Base-by-base conservation (phyloP, 2,329 filamentous ascomycete species). In the Rhytidhysteron rufulum region DNA sequence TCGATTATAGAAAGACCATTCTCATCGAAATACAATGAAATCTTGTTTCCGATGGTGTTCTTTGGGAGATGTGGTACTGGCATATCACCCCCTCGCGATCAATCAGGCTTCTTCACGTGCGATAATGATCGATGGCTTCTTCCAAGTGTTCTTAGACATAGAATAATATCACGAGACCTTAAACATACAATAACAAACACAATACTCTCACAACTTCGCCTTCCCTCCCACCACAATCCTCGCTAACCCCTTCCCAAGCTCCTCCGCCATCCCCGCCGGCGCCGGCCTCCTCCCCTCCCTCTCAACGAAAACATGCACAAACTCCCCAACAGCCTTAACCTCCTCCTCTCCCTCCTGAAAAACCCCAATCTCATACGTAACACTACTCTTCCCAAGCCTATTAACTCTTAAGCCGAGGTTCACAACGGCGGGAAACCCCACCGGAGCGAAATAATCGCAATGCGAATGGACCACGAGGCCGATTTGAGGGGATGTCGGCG, bases 271-370 rank as follows among this genome's bases (percentile, higher is more conserved):
- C 5, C 83, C 86, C 18, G 73, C 68, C 20, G 70, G 65, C 18
- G 73, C 77, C n/a, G 88, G 86, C 44, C 82, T 78, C 49, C 83
- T 80, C 13, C 79, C 85, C 27, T 75, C 74, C 37, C 86, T 76
- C 43, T 90, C 80, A n/a, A 94, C 86, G 68, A 91, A 95, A 9
- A 95, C 88, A 61, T 95, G 90, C 11, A 88, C 77, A 58, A 93
- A 89, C 53, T 86, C 85, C 1, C 89, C 89, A 1, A 95, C 88
- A 9, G 88, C 88, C 59, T 85, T 88, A 8, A 93, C 87, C 16
- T 77, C 71, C 1, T 87, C 80, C 2, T 82, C 70, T 0, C 84
- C 87, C 44, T 79, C 75, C 59, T 88, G 83, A 56, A 96, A 97
- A 1, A 97, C 75, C 0, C 82, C 93, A 43, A 95, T 80, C 60